Evolutionary conservation across 1,284 basidiomycete species (phyloP).

Genomic region (Phaffia rhodozyma): DNA sequence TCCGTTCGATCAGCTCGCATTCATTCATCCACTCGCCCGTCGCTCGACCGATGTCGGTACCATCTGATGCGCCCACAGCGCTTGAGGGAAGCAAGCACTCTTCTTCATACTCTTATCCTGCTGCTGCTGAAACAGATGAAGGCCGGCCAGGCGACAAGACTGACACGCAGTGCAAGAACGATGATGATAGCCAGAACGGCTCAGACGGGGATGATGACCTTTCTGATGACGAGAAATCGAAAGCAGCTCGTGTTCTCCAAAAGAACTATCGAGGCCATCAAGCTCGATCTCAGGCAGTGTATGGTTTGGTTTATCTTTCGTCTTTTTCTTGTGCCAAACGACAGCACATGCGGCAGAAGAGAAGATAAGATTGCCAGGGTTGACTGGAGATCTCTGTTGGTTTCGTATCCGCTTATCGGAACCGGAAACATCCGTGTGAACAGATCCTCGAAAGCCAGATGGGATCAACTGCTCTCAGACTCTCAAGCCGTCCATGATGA

Average conservation of each 20-base stretch:
- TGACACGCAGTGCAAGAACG: too few species aligned
- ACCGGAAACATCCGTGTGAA: too few species aligned
- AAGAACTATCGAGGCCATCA: constrained; percentile 1
- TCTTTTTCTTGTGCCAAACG: neutral
- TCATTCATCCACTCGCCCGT: too few species aligned
- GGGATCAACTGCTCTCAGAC: neutral
- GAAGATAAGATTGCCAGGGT: too few species aligned
- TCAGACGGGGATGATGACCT: too few species aligned
- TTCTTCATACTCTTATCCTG: neutral
- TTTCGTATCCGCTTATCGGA: too few species aligned
- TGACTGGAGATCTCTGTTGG: neutral
- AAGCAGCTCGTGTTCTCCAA: constrained; percentile 3
- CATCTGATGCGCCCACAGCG: neutral
- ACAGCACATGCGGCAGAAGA: too few species aligned
- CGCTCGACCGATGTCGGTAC: too few species aligned
- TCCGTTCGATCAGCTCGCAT: too few species aligned
- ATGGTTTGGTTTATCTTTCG: neutral
- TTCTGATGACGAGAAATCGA: neutral
- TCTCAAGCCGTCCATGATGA: neutral
- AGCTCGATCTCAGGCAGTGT: neutral
- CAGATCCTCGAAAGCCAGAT: neutral
- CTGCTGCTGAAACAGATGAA: neutral
- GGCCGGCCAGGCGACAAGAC: neutral
- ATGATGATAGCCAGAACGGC: neutral
- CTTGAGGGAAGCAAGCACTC: neutral